These are phyloP conservation scores for Plasmodium adleri DNA, from an alignment of 169 alveolate species.

Conservation along the genomic window DNA sequence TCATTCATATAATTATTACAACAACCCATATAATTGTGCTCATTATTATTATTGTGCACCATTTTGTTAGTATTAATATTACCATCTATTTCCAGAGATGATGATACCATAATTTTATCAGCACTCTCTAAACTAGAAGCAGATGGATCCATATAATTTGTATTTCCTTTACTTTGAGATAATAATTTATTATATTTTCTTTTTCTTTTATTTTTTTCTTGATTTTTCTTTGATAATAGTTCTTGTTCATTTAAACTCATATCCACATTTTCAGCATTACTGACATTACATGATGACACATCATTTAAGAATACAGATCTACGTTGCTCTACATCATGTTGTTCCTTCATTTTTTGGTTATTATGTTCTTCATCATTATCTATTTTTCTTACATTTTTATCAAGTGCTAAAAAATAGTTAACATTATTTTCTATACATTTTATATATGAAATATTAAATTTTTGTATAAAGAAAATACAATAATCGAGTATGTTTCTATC, in stretches of 20 bases:
- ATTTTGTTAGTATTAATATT: not conserved
- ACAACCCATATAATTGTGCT: not conserved
- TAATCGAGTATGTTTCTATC: slow-evolving; percentile 76
- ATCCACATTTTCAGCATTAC: too few species aligned
- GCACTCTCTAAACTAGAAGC: not conserved
- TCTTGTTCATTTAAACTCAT: not conserved
- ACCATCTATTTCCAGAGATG: not conserved
- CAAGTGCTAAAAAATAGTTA: slow-evolving; percentile 17
- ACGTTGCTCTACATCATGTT: too few species aligned
- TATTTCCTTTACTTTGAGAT: not conserved
- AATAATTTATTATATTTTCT: slow-evolving; percentile 52
- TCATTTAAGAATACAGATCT: too few species aligned
- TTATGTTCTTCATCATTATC: not conserved
- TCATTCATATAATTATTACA: not conserved
- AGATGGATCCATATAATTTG: not conserved
- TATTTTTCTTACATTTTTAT: not conserved
- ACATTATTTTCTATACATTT: slow-evolving; percentile 51
- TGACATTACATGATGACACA: too few species aligned
- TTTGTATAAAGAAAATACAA: slow-evolving; percentile 73
- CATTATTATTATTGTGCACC: not conserved
- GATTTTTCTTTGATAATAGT: slow-evolving; percentile 9
- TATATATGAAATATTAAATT: slow-evolving; percentile 53
- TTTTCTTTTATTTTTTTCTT: slow-evolving; percentile 55
- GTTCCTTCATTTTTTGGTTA: not conserved
- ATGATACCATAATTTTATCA: not conserved